A percentile compares a stretch with the other conserved stretches of the same genome.
These are phyloP conservation scores for Rhodomyrtus tomentosa DNA, from an alignment of 345 rosid species.

Conservation along the genomic window DNA sequence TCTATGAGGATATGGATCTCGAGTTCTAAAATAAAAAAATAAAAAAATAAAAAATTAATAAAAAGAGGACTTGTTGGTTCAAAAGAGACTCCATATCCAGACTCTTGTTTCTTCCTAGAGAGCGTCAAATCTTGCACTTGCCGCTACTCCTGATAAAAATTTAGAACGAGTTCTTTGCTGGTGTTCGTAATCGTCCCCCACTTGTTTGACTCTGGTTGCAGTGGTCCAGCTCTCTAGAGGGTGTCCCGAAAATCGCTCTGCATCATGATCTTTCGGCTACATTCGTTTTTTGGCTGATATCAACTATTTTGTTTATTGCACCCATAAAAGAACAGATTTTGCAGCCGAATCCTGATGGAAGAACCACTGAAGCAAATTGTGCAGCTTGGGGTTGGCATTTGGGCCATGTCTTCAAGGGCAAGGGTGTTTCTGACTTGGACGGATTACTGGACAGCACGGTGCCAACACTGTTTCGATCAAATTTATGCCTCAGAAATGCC, in stretches of 20 bases:
- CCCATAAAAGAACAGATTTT: neutral
- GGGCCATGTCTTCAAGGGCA: neutral
- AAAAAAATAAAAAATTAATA: neutral
- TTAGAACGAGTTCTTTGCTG: neutral
- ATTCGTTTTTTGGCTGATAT: neutral
- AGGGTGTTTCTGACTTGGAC: neutral
- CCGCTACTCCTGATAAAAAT: neutral
- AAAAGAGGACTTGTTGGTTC: neutral
- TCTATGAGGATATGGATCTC: neutral
- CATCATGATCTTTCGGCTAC: neutral
- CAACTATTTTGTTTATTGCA: neutral
- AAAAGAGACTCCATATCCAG: neutral
- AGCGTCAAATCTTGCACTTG: neutral
- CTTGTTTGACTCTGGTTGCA: neutral
- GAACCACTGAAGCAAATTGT: neutral
- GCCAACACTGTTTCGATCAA: neutral
- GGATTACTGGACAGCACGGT: neutral
- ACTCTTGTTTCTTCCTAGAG: neutral
- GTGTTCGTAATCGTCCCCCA: neutral
- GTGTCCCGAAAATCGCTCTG: neutral
- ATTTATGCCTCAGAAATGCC: neutral
- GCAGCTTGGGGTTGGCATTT: neutral
- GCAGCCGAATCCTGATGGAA: neutral
- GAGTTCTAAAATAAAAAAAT: too few relatives aligned
- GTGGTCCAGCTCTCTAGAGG: neutral